Percentiles rank a stretch among this genome's conserved stretches.
Evolutionary conservation across 2,329 filamentous ascomycete species (phyloP).

Genomic region (Plenodomus lindquistii): DNA sequence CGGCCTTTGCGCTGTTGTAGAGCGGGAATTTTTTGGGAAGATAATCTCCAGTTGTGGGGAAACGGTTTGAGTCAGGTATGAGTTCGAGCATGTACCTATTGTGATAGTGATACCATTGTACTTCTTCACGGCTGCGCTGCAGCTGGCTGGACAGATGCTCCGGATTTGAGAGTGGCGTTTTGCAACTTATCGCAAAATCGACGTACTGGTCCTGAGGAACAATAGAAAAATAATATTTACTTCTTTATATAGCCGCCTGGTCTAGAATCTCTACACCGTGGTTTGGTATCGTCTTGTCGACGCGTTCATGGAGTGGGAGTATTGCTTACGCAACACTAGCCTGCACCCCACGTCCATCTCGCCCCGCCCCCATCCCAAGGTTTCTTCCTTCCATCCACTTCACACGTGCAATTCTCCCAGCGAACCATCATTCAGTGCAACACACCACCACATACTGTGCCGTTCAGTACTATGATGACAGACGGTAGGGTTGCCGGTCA

Average conservation of each 20-base stretch:
- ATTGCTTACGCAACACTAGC: slow-evolving; percentile 4
- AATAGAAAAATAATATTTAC: neutral
- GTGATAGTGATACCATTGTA: slow-evolving; percentile 33
- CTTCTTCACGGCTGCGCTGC: slow-evolving; percentile 19
- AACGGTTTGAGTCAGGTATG: neutral
- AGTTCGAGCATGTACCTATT: slow-evolving; percentile 2
- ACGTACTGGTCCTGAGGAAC: neutral
- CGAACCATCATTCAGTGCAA: slow-evolving; percentile 18
- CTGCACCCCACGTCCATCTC: slow-evolving; percentile 15
- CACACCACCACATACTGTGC: slow-evolving; percentile 12
- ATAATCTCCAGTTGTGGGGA: neutral
- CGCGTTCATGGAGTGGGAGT: neutral
- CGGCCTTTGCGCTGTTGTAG: slow-evolving; percentile 33
- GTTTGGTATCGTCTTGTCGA: too few relatives aligned
- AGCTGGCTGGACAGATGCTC: slow-evolving; percentile 10
- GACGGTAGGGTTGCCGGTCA: neutral
- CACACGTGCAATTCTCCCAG: slow-evolving; percentile 14
- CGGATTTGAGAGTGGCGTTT: slow-evolving; percentile 10
- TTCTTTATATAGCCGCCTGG: neutral
- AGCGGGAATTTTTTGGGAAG: neutral
- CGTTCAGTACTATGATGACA: neutral
- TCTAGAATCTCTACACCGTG: neutral
- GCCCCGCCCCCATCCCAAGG: neutral
- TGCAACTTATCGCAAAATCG: neutral
- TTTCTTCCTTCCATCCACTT: slow-evolving; percentile 10